Evolutionary conservation across 805 yeast species (phyloP).

Genomic region (Candida methanosorbosa): DNA sequence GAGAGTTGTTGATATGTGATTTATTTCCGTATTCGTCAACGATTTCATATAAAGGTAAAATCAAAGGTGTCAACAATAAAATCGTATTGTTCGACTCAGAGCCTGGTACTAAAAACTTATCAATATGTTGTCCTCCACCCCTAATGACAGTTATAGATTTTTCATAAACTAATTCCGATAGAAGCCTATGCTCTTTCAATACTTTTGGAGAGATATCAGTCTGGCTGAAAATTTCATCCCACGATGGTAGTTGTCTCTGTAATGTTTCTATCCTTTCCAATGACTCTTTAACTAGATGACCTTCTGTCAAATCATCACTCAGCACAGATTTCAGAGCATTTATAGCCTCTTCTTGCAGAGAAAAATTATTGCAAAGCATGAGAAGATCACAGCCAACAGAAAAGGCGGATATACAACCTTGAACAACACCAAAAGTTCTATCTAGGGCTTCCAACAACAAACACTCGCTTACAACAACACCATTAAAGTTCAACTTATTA

Average conservation of each 20-base stretch:
- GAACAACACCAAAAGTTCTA: constrained; percentile 55
- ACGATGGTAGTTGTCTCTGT: constrained; percentile 30
- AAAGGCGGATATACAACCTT: constrained; percentile 48
- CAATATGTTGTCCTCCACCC: constrained; percentile 38
- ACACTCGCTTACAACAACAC: constrained; percentile 52
- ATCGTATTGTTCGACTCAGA: constrained; percentile 11
- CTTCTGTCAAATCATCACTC: constrained; percentile 24
- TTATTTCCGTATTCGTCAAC: constrained; percentile 3
- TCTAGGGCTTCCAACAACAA: constrained; percentile 55
- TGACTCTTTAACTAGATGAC: constrained; percentile 27
- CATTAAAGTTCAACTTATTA: constrained; percentile 38
- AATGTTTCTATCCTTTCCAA: constrained; percentile 30
- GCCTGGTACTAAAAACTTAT: constrained; percentile 25
- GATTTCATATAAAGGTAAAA: constrained; percentile 19
- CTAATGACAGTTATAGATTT: constrained; percentile 40
- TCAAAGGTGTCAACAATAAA: constrained; percentile 18
- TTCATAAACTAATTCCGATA: constrained; percentile 36
- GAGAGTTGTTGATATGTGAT: constrained; percentile 4
- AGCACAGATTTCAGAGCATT: constrained; percentile 20
- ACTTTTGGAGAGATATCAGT: constrained; percentile 14
- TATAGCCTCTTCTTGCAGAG: constrained; percentile 48
- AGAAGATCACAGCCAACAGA: constrained; percentile 58
- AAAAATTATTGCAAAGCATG: constrained; percentile 48
- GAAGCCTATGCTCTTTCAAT: constrained; percentile 31
- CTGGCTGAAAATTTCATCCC: constrained; percentile 33